A percentile compares a stretch with the other conserved stretches of the same genome.
Conservation (phyloP, 2,329 filamentous ascomycete species). For the Ascocoryne sarcoides region DNA sequence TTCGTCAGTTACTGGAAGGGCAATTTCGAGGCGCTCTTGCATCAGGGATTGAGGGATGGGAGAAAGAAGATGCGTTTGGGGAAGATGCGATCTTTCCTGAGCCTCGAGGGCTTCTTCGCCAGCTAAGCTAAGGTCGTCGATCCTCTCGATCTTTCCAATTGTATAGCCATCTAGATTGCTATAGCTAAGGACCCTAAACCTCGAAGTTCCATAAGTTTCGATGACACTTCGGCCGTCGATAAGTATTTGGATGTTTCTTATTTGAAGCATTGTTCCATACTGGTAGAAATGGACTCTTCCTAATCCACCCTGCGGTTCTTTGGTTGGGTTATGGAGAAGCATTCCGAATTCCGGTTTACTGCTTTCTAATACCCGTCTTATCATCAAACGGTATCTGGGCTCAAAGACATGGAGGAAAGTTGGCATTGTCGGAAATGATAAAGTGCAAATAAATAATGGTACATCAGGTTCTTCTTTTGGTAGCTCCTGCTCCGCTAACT, state of each 20-base stretch:
- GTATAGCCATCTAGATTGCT: conserved; percentile 66
- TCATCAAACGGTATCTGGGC: conserved; percentile 85
- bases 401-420: conserved; percentile 90
- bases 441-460: conserved; percentile 72
- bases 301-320: conserved; percentile 42
- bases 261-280: conserved; percentile 70
- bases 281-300: conserved; percentile 53
- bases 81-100: conserved; percentile 43
- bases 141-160: conserved; percentile 63
- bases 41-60: conserved; percentile 13
- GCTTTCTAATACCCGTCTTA: conserved; percentile 62
- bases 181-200: conserved; percentile 63
- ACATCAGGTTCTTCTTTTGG: conserved; percentile 53
- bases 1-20: too few species aligned
- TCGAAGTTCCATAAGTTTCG: conserved; percentile 66
- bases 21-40: background rate
- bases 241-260: conserved; percentile 64
- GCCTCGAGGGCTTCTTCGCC: conserved; percentile 74
- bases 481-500: conserved; percentile 49
- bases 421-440: conserved; percentile 74
- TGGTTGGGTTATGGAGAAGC: conserved; percentile 59
- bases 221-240: conserved; percentile 75
- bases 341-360: conserved; percentile 75
- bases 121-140: conserved; percentile 73
- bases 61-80: conserved; percentile 13